phyloP scores from a whole-genome alignment of 1,284 basidiomycete genomes.

The Puccinia brachypodii region DNA sequence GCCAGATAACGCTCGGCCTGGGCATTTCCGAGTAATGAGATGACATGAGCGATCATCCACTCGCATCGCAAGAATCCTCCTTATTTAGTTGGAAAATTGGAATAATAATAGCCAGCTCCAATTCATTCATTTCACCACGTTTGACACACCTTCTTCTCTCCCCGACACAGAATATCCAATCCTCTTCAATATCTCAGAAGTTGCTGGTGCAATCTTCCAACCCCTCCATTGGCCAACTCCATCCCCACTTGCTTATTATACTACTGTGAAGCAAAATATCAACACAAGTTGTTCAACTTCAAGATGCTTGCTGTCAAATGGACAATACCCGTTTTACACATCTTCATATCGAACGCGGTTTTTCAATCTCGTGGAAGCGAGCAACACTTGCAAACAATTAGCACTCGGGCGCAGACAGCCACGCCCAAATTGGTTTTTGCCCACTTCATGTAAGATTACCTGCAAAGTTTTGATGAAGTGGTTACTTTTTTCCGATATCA shows the following conservation, averaged over 20 bases:
- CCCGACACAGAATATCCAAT: neutral
- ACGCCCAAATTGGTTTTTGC: slow-evolving; percentile 40
- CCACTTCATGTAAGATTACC: slow-evolving; percentile 41
- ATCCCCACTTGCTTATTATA: neutral
- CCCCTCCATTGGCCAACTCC: neutral
- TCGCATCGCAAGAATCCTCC: neutral
- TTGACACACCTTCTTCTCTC: neutral
- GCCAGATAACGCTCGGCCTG: neutral
- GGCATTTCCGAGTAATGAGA: neutral
- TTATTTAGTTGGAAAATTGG: neutral
- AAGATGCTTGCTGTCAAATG: neutral
- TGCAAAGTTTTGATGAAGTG: too few relatives aligned
- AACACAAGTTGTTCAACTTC: neutral
- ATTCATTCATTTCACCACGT: neutral
- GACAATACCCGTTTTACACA: neutral
- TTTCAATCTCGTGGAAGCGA: neutral
- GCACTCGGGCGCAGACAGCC: neutral
- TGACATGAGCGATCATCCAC: neutral
- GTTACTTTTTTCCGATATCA: too few relatives aligned
- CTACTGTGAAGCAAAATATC: neutral
- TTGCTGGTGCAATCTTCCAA: neutral
- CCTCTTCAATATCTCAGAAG: neutral
- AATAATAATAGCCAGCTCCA: neutral
- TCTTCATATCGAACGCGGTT: neutral
- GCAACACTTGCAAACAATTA: neutral